Evolutionary conservation across 495 filamentous ascomycete genomes (phyloP), one percentile per base, ranked within the genome.

Genomic region (Aspergillus sclerotiicarbonarius): DNA sequence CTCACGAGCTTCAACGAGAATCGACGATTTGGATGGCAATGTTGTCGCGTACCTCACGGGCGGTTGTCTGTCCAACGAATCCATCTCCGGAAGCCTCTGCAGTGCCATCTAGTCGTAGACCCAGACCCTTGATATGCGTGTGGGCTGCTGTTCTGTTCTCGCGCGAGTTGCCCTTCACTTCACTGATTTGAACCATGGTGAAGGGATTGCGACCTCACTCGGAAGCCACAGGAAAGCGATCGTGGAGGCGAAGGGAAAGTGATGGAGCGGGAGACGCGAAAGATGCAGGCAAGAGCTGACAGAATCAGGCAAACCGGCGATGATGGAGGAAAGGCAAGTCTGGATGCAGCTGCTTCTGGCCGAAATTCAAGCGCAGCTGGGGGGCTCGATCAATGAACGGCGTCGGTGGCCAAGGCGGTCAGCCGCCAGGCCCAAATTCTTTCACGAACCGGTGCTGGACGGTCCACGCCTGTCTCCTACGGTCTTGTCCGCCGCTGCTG

Each of bases 71-170:
- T 46, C 94, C 94, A 41, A 96, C 88, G 64, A 97, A 97, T 51
- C 92, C 91, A 71, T 84, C 86, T 18, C 83, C 81, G 46, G 86
- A 76, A 49, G 80, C 80, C 67, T 96, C 91, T 57, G 94, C 90
- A 39, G 82, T 86, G 43, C 93, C 93, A 81, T 95, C 88, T 20
- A 82, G 69, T 52, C 87, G 87, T 54, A 98, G 77, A 18, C 94
- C 94, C 16, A 98, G 81, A 35, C 92, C 92, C 70, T 90, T 94
- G 78, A 98, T 98, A 75, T 98, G 94, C 16, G 94, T 94, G 73
- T 98, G 94, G 57, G 93, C 89, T 35, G 94, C 91, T 21, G 93
- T 98, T 65, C 95, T 86, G 75, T 94, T 92, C 73, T 96, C 91
- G 80, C 94, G 91, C 76, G 87, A 87, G 77, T 90, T 92, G 79